Conservation (phyloP, 441 rosid species). For the Populus hybrid region DNA sequence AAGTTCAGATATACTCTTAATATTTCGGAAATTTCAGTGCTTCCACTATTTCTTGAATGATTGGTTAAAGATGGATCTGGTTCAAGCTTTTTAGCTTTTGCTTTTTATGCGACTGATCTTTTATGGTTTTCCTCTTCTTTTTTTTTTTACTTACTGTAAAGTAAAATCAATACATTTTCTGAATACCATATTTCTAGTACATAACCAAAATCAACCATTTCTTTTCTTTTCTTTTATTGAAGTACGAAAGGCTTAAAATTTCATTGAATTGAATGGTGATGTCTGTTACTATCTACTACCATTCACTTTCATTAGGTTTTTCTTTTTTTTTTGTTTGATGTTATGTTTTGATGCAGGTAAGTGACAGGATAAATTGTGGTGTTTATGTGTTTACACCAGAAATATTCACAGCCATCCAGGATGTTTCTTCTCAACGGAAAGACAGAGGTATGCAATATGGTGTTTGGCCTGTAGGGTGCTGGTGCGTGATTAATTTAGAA, state of each 20-base stretch:
- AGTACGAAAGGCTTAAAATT: not conserved
- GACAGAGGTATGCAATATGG: slow-evolving; percentile 46
- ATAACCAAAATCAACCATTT: no score
- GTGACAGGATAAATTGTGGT: slow-evolving; percentile 88
- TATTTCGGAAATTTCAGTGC: not conserved
- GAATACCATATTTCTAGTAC: not conserved
- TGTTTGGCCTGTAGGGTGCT: slow-evolving; percentile 1
- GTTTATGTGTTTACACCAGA: slow-evolving; percentile 76
- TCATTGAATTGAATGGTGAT: not conserved
- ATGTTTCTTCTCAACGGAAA: slow-evolving; percentile 51
- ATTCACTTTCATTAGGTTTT: not conserved
- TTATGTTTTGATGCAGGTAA: slow-evolving; percentile 51
- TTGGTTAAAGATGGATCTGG: slow-evolving; percentile 1
- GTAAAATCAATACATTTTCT: not conserved
- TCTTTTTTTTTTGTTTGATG: not conserved
- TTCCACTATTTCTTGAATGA: slow-evolving; percentile 13
- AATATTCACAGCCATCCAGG: slow-evolving; percentile 71
- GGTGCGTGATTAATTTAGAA: not conserved
- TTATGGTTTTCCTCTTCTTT: not conserved
- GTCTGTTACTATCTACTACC: not conserved
- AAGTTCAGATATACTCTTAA: slow-evolving; percentile 11
- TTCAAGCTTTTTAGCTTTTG: not conserved
- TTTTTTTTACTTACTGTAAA: not conserved
- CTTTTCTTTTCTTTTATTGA: not conserved
- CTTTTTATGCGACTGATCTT: not conserved